Conservation (phyloP, 108 stramenopile genomes). For the Bacterosira constricta region DNA sequence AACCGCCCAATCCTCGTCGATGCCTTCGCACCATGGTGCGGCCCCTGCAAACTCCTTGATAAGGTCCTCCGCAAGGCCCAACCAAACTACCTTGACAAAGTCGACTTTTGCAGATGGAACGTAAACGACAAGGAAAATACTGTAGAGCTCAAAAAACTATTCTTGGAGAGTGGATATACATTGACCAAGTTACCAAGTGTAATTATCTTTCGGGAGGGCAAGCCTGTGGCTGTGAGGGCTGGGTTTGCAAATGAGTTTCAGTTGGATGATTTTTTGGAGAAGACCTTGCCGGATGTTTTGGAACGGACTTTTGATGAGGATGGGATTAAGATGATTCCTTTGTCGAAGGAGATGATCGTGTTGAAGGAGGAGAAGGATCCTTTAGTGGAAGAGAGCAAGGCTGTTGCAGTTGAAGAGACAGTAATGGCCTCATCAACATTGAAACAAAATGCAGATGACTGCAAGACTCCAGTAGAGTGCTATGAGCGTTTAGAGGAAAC, state of each 20-base stretch:
- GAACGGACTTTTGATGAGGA: conserved; percentile 43
- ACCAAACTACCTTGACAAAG: conserved; percentile 27
- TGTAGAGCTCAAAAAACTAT: conserved; percentile 12
- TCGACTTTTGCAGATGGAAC: conserved; percentile 45
- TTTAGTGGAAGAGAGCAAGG: background rate
- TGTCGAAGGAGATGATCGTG: background rate
- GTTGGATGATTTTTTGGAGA: conserved; percentile 41
- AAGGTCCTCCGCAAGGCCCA: conserved; percentile 41
- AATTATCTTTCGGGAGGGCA: conserved; percentile 27
- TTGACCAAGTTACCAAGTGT: conserved; percentile 36
- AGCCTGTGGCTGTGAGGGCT: conserved; percentile 28
- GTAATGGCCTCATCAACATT: background rate
- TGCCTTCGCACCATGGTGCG: conserved; percentile 33
- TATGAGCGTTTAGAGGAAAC: conserved; percentile 8
- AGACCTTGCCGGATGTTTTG: conserved; percentile 39
- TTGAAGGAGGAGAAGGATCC: background rate
- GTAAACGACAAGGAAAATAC: conserved; percentile 39
- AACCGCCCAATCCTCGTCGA: conserved; percentile 16
- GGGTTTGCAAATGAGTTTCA: conserved; percentile 46
- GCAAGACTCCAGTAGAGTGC: conserved; percentile 14
- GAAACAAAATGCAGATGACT: conserved; percentile 4
- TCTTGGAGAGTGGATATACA: conserved; percentile 25
- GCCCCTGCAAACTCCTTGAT: conserved; percentile 47
- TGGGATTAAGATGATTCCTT: conserved; percentile 20
- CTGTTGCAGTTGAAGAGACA: background rate